Evolutionary conservation across 345 rosid genomes (phyloP).

Genomic region (Cardamine occulta): DNA sequence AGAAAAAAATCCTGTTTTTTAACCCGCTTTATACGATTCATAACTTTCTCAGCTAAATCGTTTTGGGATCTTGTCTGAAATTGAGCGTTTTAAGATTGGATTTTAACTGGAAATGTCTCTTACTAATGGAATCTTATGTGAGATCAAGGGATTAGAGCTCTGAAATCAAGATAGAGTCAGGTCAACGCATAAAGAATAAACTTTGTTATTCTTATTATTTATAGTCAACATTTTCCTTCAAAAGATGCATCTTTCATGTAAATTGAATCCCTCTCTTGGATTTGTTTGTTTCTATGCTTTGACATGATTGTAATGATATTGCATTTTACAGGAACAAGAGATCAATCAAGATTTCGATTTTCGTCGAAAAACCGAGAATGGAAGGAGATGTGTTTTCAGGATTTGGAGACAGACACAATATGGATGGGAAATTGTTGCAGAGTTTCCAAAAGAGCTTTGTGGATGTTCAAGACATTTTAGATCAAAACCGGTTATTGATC

Average conservation of each 20-base stretch:
- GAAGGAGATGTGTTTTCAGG: constrained; percentile 76
- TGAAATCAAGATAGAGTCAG: constrained; percentile 28
- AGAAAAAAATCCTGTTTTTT: constrained; percentile 1
- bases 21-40: constrained; percentile 1
- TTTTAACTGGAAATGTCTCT: constrained; percentile 4
- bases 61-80: constrained; percentile 24
- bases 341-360: constrained; percentile 24
- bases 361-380: constrained; percentile 46
- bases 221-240: constrained; percentile 2
- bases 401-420: constrained; percentile 56
- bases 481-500: constrained; percentile 80
- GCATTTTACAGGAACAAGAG: constrained; percentile 24
- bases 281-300: neutral
- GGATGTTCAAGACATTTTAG: constrained; percentile 80
- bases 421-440: constrained; percentile 67
- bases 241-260: constrained; percentile 13
- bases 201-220: constrained; percentile 11
- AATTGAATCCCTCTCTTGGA: constrained; percentile 6
- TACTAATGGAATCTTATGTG: constrained; percentile 16
- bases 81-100: constrained; percentile 16
- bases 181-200: constrained; percentile 30
- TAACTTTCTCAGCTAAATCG: constrained; percentile 23
- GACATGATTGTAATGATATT: neutral
- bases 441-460: constrained; percentile 77
- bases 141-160: constrained; percentile 23